These are phyloP conservation scores for Ascoidea asiatica DNA, from an alignment of 805 yeast species.

Conservation along the genomic window DNA sequence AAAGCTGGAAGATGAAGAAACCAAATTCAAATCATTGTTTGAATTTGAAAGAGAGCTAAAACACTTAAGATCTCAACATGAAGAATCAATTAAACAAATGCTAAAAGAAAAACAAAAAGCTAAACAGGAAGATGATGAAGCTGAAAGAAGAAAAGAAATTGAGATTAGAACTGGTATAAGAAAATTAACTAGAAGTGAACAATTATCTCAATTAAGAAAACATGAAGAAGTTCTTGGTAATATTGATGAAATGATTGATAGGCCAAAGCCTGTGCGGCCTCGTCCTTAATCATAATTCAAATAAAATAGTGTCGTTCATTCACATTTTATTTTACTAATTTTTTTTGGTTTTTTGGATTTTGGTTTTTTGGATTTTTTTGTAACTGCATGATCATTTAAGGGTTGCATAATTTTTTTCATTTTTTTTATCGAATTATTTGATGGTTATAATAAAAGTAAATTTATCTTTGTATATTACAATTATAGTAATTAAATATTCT, in stretches of 20 bases:
- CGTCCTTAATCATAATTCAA: background rate
- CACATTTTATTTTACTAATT: no score
- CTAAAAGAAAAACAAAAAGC: constrained; percentile 55
- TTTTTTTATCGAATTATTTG: no score
- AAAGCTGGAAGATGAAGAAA: constrained; percentile 15
- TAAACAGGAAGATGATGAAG: constrained; percentile 53
- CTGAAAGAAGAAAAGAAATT: constrained; percentile 31
- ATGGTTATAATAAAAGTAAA: no score
- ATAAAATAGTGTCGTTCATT: no score
- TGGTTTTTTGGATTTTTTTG: no score
- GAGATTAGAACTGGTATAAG: constrained; percentile 31
- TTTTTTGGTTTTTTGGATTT: no score
- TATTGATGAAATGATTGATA: constrained; percentile 27
- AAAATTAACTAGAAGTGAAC: constrained; percentile 31
- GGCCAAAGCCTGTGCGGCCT: constrained; percentile 11
- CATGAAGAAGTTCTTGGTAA: constrained; percentile 64
- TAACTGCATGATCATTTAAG: no score
- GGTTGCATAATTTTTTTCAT: no score
- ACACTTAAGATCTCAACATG: constrained; percentile 47
- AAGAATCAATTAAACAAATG: constrained; percentile 50
- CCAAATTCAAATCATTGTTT: constrained; percentile 38
- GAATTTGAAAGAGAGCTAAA: constrained; percentile 54
- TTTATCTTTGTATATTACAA: no score
- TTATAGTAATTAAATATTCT: no score
- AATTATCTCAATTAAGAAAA: constrained; percentile 32